phyloP scores from a whole-genome alignment of 192 early-diverging fungal species.

The Backusella macrospora region DNA sequence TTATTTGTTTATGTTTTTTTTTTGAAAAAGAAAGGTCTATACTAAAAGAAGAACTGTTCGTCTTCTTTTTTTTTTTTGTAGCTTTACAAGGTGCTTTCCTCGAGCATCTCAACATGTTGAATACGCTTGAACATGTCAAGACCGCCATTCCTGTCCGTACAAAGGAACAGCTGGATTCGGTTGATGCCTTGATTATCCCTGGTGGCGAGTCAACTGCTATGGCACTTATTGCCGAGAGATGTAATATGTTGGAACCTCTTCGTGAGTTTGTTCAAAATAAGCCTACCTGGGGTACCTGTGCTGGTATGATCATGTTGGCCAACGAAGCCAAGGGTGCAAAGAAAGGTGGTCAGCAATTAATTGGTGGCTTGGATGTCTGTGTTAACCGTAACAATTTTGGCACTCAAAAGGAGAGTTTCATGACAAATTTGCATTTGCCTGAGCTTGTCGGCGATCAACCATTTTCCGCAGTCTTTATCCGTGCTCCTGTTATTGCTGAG shows the following conservation, averaged over 20 bases:
- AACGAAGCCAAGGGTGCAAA: slow-evolving; percentile 74
- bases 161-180: slow-evolving; percentile 62
- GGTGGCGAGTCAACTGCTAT: slow-evolving; percentile 97
- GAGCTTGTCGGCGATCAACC: slow-evolving; percentile 46
- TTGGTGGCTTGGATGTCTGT: slow-evolving; percentile 81
- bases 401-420: slow-evolving; percentile 90
- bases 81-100: slow-evolving; percentile 97
- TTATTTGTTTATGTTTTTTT: neutral
- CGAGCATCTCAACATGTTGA: slow-evolving; percentile 87
- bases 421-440: slow-evolving; percentile 63
- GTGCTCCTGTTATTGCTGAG: slow-evolving; percentile 86
- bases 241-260: slow-evolving; percentile 77
- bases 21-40: neutral
- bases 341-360: slow-evolving; percentile 82
- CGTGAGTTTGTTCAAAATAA: slow-evolving; percentile 74
- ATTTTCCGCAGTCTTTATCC: slow-evolving; percentile 86
- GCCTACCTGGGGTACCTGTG: slow-evolving; percentile 95
- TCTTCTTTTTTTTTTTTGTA: slow-evolving; percentile 17
- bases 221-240: slow-evolving; percentile 88
- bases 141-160: slow-evolving; percentile 68
- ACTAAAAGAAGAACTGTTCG: neutral
- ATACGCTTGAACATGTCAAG: slow-evolving; percentile 63
- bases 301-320: slow-evolving; percentile 92
- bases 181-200: slow-evolving; percentile 93
- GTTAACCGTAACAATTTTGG: slow-evolving; percentile 96